Evolutionary conservation across 805 yeast genomes (phyloP), one percentile per base, ranked within the genome.

Genomic region (Myxozyma neglecta): DNA sequence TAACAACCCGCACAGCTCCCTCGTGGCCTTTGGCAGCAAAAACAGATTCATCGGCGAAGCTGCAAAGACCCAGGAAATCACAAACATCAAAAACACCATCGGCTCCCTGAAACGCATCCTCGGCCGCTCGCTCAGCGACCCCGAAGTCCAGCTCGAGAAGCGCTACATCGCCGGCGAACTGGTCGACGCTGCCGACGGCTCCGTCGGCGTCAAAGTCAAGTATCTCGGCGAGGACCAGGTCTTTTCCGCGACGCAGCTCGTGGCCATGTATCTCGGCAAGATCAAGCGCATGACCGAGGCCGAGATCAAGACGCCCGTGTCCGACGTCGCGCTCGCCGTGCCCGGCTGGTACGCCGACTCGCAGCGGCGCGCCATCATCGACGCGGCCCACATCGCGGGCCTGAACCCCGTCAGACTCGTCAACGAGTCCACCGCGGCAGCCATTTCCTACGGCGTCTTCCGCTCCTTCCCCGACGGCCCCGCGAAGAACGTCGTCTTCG

Each of bases 381-480:
- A 94, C 75, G 97, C 99, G 61, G 93, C 97, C 73, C 84, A 83
- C 75, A 89, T 94, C 75, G 98, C 99, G 63, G 97, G 97, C 67
- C 83, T 94, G 74, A 94, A 94, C 86, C 98, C 99, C 64, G 97
- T 94, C 63, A 89, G 99, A 84, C 86, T 94, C 68, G 96, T 94
- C 71, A 94, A 94, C 77, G 99, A 94, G 77, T 87, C 89, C 69
- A 92, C 98, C 61, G 98, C 99, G 64, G 99, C 99, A 65, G 98
- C 97, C 72, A 97, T 94, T 68, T 96, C 97, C 71, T 96, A 94
- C 81, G 99, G 99, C 82, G 97, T 94, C 64, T 94, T 94, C 88
- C 92, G 94, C 85, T 84, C 89, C 69, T 83, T 94, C 72, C 97
- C 98, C 72, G 98, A 91, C 77, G 96, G 90, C 72, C 88, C 87